These are phyloP conservation scores for Dioszegia aurantiaca DNA, from an alignment of 768 basidiomycete genomes.

Conservation along the genomic window DNA sequence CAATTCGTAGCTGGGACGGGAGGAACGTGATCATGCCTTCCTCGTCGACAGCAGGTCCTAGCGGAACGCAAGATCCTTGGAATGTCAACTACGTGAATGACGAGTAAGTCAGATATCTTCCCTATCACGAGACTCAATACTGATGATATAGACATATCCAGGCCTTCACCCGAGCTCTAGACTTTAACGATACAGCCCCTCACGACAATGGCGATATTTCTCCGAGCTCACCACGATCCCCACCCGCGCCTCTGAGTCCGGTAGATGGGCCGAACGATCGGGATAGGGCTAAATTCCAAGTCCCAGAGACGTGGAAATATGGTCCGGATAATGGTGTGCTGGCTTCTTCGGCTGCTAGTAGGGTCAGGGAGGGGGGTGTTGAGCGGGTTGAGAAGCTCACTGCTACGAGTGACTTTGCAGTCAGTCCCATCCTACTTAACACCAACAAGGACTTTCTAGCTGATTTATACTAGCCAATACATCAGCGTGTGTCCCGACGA, in stretches of 20 bases:
- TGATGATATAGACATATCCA: constrained; percentile 54
- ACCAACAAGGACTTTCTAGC: background rate
- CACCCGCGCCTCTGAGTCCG: constrained; percentile 21
- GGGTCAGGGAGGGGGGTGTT: constrained; percentile 1
- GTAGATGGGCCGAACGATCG: constrained; percentile 10
- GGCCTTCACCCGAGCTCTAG: constrained; percentile 73
- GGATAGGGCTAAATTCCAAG: background rate
- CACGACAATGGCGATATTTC: constrained; percentile 33
- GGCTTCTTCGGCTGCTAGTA: background rate
- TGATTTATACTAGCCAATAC: constrained; percentile 66
- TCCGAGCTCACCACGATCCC: constrained; percentile 26
- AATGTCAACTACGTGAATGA: constrained; percentile 67
- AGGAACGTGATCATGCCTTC: constrained; percentile 1
- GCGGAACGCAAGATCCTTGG: constrained; percentile 43
- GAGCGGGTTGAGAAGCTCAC: constrained; percentile 51
- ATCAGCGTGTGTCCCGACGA: constrained; percentile 69
- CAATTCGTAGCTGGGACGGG: too few relatives aligned
- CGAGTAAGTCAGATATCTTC: too few relatives aligned
- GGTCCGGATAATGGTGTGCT: constrained; percentile 30
- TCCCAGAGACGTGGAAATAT: constrained; percentile 30
- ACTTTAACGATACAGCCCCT: constrained; percentile 58
- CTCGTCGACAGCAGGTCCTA: background rate
- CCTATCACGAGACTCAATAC: background rate
- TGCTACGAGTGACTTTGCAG: constrained; percentile 53
- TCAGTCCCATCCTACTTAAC: constrained; percentile 55